phyloP scores from a whole-genome alignment of 176 grass and related monocot species.

The Hordeum marinum region DNA sequence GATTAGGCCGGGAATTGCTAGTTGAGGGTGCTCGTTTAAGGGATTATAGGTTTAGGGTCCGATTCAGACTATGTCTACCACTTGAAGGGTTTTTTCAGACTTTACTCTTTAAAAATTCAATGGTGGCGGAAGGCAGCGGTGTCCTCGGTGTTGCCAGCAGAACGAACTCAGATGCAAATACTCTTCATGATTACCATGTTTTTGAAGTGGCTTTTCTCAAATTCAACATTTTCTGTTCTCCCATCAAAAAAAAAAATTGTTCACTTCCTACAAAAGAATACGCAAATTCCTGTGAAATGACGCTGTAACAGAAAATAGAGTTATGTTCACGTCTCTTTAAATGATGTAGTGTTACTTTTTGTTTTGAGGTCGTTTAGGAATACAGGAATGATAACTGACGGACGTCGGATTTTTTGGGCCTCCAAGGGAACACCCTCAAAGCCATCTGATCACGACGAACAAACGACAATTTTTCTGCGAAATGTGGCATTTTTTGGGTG shows the following conservation, averaged over 20 bases:
- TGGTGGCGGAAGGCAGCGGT: neutral
- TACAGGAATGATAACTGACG: no score
- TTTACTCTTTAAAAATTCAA: neutral
- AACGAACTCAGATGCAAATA: neutral
- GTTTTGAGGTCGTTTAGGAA: neutral
- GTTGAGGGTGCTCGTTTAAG: no score
- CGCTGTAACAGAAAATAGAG: neutral
- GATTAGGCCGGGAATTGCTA: no score
- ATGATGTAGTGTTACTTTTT: neutral
- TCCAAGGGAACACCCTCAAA: no score
- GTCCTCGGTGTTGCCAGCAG: neutral
- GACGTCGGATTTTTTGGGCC: no score
- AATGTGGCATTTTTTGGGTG: no score
- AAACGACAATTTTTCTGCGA: no score
- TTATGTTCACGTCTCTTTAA: neutral
- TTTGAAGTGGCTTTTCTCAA: neutral
- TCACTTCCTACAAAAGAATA: neutral
- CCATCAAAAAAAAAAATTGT: neutral
- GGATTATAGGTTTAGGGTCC: no score
- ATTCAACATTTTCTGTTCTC: neutral
- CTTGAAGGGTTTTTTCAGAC: no score
- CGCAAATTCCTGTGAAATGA: neutral
- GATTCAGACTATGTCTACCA: no score
- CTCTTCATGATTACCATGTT: neutral
- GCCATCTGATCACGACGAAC: no score